Evolutionary conservation across 306 rosid genomes (phyloP), one percentile per base, ranked within the genome.

Genomic region (Clitoria ternatea): DNA sequence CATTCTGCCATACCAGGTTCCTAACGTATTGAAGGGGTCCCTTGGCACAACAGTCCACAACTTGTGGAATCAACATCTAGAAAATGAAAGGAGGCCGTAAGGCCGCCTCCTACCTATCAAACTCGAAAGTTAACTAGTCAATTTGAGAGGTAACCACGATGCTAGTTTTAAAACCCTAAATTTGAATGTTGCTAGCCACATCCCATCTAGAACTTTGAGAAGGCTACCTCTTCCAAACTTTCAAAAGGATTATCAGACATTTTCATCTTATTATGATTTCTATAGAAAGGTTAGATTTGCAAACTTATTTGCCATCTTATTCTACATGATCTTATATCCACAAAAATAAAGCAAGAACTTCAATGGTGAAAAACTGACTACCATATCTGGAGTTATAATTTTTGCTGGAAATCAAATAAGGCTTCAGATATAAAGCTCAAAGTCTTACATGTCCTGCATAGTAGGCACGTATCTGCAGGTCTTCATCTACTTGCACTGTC

Each of bases 391-490:
- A 17, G 49, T 22, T 49, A 68, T 55, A 22, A 53, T 27, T 13
- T 62, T 3, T 13, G 22, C 59, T 19, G 70, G 36, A 53, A 19
- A 55, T 5, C 10, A 69, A 59, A 45, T 37, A 63, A 47, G 69
- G 20, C 12, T n/a, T 22, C 22, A 63, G 7, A 65, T 4, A 19
- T 59, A 54, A 70, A 80, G 61, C 60, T 61, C 68, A 76, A 7
- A 77, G 73, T 56, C 85, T 85, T 84, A 93, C 98, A 76, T 90
- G 98, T 73, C 98, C 98, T 33, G 98, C 98, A 74, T 93, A 93
- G 79, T 90, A 93, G 18, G 97, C 94, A 61, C 98, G 96, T 71
- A 93, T 93, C 85, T 78, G 90, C 68, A 93, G 89, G 42, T 90
- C 97, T 70, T 83, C 77, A 79, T 88, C 98, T 70, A 93, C 94